These are phyloP conservation scores for Eudorina sp. DNA, from an alignment of 139 green algal species.

Conservation along the genomic window DNA sequence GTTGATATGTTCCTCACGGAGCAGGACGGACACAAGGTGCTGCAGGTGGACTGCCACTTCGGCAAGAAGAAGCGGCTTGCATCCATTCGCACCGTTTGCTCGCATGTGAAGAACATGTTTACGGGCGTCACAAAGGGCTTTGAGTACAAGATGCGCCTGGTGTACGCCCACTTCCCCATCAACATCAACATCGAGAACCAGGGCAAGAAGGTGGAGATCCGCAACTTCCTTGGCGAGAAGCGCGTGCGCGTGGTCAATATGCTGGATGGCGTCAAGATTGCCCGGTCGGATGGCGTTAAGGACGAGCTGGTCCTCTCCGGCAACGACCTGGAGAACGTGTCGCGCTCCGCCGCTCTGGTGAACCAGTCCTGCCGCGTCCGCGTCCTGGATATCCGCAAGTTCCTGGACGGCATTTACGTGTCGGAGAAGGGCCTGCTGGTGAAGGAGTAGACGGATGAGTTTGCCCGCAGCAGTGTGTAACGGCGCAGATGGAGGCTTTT, in stretches of 20 bases:
- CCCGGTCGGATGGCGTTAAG: slow-evolving; percentile 91
- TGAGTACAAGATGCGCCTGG: slow-evolving; percentile 95
- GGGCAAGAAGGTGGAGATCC: slow-evolving; percentile 88
- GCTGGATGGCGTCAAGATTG: slow-evolving; percentile 89
- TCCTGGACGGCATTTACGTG: slow-evolving; percentile 99
- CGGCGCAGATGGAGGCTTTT: slow-evolving; percentile 21
- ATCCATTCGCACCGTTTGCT: slow-evolving; percentile 90
- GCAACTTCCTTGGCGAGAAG: slow-evolving; percentile 99
- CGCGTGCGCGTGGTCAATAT: slow-evolving; percentile 94
- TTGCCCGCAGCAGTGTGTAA: slow-evolving; percentile 24
- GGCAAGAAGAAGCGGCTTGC: slow-evolving; percentile 93
- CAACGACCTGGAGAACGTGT: slow-evolving; percentile 98
- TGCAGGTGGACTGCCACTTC: slow-evolving; percentile 91
- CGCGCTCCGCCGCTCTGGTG: slow-evolving; percentile 89
- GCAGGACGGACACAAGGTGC: slow-evolving; percentile 81
- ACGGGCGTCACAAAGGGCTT: slow-evolving; percentile 92
- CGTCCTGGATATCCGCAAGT: slow-evolving; percentile 99
- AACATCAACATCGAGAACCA: slow-evolving; percentile 96
- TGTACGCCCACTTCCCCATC: slow-evolving; percentile 99
- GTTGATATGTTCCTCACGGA: slow-evolving; percentile 92
- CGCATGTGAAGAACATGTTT: slow-evolving; percentile 94
- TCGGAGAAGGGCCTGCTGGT: slow-evolving; percentile 76
- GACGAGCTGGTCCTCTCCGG: slow-evolving; percentile 96
- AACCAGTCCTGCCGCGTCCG: slow-evolving; percentile 85
- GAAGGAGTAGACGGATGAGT: slow-evolving; percentile 27